These are phyloP conservation scores for Platanthera guangdongensis DNA, from an alignment of 106 monocot genomes.

Conservation along the genomic window DNA sequence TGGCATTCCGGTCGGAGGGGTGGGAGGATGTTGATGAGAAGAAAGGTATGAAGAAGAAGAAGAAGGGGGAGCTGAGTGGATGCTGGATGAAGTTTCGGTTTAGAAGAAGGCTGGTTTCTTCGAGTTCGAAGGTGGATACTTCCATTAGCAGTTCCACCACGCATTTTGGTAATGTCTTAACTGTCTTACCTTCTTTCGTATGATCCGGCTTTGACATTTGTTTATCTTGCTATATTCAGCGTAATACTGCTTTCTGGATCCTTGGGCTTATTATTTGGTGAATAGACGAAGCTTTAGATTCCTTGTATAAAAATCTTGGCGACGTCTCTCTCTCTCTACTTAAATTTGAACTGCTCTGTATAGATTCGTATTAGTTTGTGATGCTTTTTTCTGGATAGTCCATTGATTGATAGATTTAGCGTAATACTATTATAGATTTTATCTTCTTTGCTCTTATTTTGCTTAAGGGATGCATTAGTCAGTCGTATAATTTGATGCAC, in stretches of 20 bases:
- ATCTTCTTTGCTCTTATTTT: neutral
- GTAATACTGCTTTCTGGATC: neutral
- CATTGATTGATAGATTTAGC: neutral
- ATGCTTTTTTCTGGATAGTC: neutral
- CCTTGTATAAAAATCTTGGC: neutral
- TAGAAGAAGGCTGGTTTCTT: conserved; percentile 42
- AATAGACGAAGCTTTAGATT: neutral
- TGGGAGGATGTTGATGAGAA: neutral
- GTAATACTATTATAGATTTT: too few relatives aligned
- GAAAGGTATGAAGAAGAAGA: conserved; percentile 6
- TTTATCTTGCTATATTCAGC: neutral
- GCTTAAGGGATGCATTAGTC: neutral
- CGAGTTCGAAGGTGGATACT: conserved; percentile 67
- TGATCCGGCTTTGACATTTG: conserved; percentile 1
- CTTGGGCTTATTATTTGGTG: neutral
- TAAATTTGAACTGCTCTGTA: neutral
- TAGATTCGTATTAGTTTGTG: neutral
- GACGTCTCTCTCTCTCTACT: neutral
- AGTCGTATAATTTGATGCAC: neutral
- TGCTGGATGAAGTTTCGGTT: conserved; percentile 61
- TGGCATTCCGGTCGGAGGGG: neutral
- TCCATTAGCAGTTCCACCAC: conserved; percentile 44
- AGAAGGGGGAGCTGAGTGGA: conserved; percentile 21
- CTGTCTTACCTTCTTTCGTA: neutral
- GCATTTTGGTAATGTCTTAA: conserved; percentile 34